A percentile compares a stretch with the other conserved stretches of the same genome.
Conservation (phyloP, 169 alveolate genomes). For the Theileria annulata region DNA sequence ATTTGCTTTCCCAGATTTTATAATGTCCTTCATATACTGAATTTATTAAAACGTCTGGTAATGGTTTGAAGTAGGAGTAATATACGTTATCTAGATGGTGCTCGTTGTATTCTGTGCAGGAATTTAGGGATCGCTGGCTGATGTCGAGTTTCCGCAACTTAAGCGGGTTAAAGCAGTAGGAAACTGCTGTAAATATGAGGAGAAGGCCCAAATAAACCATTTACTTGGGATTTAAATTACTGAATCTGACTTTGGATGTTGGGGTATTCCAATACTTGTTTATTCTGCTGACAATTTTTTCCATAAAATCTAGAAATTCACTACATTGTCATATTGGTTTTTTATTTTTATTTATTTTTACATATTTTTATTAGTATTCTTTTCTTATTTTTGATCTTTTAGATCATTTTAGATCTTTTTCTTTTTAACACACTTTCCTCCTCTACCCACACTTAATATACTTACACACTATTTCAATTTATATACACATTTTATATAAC, state of each 20-base stretch:
- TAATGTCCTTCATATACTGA: background rate
- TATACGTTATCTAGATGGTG: background rate
- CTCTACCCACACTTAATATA: background rate
- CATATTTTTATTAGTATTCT: too few species aligned
- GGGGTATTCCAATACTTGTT: background rate
- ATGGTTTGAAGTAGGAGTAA: background rate
- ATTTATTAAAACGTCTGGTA: background rate
- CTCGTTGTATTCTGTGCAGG: background rate
- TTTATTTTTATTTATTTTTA: too few species aligned
- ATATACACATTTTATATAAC: background rate
- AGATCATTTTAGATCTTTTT: background rate
- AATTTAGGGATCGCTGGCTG: background rate
- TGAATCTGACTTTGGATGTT: background rate
- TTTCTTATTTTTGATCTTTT: too few species aligned
- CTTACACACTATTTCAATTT: background rate
- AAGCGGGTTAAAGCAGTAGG: background rate
- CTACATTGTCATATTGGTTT: background rate
- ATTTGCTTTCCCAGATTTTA: background rate
- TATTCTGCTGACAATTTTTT: background rate
- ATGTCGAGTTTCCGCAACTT: background rate
- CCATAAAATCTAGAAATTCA: background rate
- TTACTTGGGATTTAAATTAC: background rate
- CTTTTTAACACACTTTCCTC: background rate
- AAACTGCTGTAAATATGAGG: background rate
- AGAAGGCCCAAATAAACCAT: background rate